Evolutionary conservation across 306 rosid species (phyloP).

Genomic region (Dryas drummondii): DNA sequence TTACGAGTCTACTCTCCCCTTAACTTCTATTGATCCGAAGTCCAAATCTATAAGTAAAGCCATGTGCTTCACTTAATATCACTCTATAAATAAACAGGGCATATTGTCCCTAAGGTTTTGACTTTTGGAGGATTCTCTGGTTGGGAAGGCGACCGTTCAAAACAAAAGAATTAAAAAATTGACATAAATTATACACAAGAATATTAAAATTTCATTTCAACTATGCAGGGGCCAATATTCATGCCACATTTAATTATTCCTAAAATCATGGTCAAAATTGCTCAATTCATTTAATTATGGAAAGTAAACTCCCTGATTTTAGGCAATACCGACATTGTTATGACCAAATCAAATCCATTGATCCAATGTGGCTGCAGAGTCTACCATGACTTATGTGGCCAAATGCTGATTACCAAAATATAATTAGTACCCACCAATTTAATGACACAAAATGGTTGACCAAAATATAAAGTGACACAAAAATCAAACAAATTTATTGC

Average conservation of each 20-base stretch:
- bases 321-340: constrained; percentile 2
- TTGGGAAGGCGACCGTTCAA: constrained; percentile 28
- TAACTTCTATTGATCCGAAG: constrained; percentile 19
- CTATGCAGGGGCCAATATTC: constrained; percentile 13
- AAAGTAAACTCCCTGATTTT: constrained; percentile 12
- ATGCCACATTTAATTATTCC: constrained; percentile 21
- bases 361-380: constrained; percentile 5
- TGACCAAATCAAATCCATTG: not conserved
- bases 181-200: not conserved
- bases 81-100: constrained; percentile 26
- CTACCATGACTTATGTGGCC: not conserved
- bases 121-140: constrained; percentile 35
- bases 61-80: constrained; percentile 48
- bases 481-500: not conserved
- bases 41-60: constrained; percentile 21
- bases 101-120: constrained; percentile 29
- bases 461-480: not conserved
- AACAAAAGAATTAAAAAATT: constrained; percentile 9
- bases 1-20: constrained; percentile 20
- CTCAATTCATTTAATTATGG: not conserved
- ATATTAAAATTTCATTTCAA: not conserved
- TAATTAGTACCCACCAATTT: not conserved
- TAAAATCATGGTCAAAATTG: constrained; percentile 12
- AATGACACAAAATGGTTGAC: constrained; percentile 1
- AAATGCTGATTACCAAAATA: not conserved